Evolutionary conservation across 2,329 filamentous ascomycete species (phyloP).

Genomic region (Arthrobotrys megalospora): DNA sequence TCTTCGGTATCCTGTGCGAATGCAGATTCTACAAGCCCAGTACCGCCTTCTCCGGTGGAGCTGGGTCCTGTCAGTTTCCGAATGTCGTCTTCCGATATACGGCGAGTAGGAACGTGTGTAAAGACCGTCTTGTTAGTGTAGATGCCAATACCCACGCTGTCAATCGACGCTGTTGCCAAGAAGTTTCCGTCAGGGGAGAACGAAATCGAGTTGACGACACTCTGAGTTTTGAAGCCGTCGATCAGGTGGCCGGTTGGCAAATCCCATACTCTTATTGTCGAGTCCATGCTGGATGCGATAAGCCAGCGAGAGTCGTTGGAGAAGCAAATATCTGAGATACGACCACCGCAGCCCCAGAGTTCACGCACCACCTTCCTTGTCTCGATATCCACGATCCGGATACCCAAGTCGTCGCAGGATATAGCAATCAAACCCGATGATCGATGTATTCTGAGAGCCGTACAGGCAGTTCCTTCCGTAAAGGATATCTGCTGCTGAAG

Average conservation of each 20-base stretch:
- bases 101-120: slow-evolving; percentile 86
- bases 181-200: slow-evolving; percentile 94
- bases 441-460: slow-evolving; percentile 83
- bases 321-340: slow-evolving; percentile 87
- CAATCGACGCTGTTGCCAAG: slow-evolving; percentile 88
- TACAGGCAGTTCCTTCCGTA: slow-evolving; percentile 82
- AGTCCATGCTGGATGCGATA: slow-evolving; percentile 86
- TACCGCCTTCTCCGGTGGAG: slow-evolving; percentile 84
- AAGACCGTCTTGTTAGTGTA: slow-evolving; percentile 95
- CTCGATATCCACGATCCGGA: slow-evolving; percentile 90
- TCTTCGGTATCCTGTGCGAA: slow-evolving; percentile 74
- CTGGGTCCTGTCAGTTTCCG: slow-evolving; percentile 78
- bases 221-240: slow-evolving; percentile 86
- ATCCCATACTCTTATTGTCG: slow-evolving; percentile 90
- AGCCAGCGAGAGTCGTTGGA: slow-evolving; percentile 96
- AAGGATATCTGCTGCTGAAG: slow-evolving; percentile 87
- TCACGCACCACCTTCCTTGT: slow-evolving; percentile 93
- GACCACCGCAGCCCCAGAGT: slow-evolving; percentile 83
- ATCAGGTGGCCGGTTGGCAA: slow-evolving; percentile 95
- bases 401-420: slow-evolving; percentile 87
- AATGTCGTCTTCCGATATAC: slow-evolving; percentile 84
- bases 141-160: slow-evolving; percentile 87
- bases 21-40: slow-evolving; percentile 81
- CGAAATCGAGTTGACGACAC: slow-evolving; percentile 84
- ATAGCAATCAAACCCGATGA: slow-evolving; percentile 89